Percentiles rank a stretch among this genome's conserved stretches.
Evolutionary conservation across 768 basidiomycete genomes (phyloP).

Genomic region (Termitomyces sp.): DNA sequence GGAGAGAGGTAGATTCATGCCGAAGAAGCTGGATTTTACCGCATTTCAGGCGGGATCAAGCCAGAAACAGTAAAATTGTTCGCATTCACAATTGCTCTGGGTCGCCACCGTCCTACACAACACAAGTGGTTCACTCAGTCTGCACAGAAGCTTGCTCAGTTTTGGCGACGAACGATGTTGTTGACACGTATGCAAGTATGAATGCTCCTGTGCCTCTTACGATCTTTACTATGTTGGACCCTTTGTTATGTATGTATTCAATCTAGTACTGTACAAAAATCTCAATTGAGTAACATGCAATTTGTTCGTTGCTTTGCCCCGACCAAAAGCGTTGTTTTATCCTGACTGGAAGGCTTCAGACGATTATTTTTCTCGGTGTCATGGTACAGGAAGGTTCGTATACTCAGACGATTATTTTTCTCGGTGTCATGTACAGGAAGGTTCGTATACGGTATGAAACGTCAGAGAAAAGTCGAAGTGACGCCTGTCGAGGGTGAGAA

Average conservation of each 20-base stretch:
- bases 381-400: too few species aligned
- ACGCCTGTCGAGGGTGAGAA: too few species aligned
- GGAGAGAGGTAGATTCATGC: conserved; percentile 10
- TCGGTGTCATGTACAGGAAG: too few species aligned
- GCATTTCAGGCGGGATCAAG: conserved; percentile 6
- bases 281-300: neutral
- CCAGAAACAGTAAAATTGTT: neutral
- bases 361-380: too few species aligned
- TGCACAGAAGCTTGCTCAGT: neutral
- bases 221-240: neutral
- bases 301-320: too few species aligned
- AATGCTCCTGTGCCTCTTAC: neutral
- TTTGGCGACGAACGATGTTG: too few species aligned
- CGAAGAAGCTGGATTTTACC: conserved; percentile 23
- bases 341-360: too few species aligned
- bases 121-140: neutral
- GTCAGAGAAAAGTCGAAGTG: too few species aligned
- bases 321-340: too few species aligned
- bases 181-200: neutral
- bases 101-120: neutral
- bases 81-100: neutral
- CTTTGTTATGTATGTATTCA: neutral
- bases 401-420: too few species aligned
- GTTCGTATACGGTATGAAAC: too few species aligned
- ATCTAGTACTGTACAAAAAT: neutral